Percentiles rank a stretch among this genome's conserved stretches.
Conservation (phyloP, 2,329 filamentous ascomycete genomes). For the Metarhizium rileyi region DNA sequence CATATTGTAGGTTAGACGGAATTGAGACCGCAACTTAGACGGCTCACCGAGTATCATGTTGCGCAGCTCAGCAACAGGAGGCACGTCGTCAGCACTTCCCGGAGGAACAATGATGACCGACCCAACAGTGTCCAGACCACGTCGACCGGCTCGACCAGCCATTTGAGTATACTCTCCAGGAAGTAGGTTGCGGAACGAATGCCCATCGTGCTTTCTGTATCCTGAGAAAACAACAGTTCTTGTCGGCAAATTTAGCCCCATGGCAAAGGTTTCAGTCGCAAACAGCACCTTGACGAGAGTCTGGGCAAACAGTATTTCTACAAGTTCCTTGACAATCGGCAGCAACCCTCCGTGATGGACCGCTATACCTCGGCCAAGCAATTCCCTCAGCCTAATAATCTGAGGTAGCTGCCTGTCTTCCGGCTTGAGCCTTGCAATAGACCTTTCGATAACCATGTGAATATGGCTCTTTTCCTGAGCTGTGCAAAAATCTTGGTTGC, state of each 20-base stretch:
- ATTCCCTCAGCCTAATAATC: conserved; percentile 76
- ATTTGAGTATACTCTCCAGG: conserved; percentile 98
- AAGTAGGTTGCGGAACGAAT: conserved; percentile 79
- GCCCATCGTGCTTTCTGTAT: conserved; percentile 91
- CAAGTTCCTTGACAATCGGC: conserved; percentile 94
- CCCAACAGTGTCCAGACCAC: conserved; percentile 86
- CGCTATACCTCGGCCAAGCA: conserved; percentile 80
- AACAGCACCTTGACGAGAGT: conserved; percentile 95
- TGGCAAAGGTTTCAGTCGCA: conserved; percentile 96
- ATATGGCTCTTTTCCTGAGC: conserved; percentile 91
- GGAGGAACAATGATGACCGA: conserved; percentile 89
- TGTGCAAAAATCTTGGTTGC: conserved; percentile 90
- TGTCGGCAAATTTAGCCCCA: conserved; percentile 93
- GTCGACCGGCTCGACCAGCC: conserved; percentile 87
- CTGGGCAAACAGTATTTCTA: conserved; percentile 92
- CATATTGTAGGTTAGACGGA: conserved; percentile 98
- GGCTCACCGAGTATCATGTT: conserved; percentile 96
- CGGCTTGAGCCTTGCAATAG: conserved; percentile 78
- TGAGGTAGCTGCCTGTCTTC: conserved; percentile 89
- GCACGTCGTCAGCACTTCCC: conserved; percentile 72
- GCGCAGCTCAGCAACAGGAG: conserved; percentile 69
- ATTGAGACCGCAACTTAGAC: conserved; percentile 90
- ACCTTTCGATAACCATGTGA: conserved; percentile 96
- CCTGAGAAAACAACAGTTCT: conserved; percentile 96
- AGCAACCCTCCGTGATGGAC: conserved; percentile 92